These are phyloP conservation scores for Nemania serpens DNA, from an alignment of 2,329 filamentous ascomycete genomes.

Conservation along the genomic window DNA sequence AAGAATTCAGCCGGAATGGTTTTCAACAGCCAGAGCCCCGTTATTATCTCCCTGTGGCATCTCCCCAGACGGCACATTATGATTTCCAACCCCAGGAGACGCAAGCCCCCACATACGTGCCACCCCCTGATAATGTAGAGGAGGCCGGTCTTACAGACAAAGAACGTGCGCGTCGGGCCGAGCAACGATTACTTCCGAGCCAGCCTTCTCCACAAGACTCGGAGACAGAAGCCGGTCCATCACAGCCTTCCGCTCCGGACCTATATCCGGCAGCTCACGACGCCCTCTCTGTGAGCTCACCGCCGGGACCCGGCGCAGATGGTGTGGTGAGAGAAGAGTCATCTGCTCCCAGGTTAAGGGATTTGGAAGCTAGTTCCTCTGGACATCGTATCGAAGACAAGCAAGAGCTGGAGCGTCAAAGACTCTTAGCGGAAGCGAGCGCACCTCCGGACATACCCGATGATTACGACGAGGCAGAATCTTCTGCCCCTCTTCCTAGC, in stretches of 20 bases:
- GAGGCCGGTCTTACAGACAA: constrained; percentile 78
- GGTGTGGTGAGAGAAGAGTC: constrained; percentile 34
- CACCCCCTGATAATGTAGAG: constrained; percentile 62
- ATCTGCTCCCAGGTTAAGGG: constrained; percentile 53
- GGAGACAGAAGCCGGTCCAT: constrained; percentile 47
- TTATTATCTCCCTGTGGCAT: constrained; percentile 36
- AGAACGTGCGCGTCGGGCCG: constrained; percentile 75
- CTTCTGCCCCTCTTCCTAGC: constrained; percentile 27
- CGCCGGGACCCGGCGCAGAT: neutral
- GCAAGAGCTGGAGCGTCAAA: constrained; percentile 65
- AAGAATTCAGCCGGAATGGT: constrained; percentile 27
- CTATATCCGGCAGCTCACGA: neutral
- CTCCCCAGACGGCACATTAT: constrained; percentile 43
- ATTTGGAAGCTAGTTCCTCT: constrained; percentile 42
- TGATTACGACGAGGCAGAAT: constrained; percentile 29
- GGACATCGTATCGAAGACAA: constrained; percentile 65
- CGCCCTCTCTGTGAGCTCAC: neutral
- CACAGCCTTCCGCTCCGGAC: constrained; percentile 41
- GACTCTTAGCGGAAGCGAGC: constrained; percentile 57
- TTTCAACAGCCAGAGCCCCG: constrained; percentile 31
- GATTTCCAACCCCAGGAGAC: constrained; percentile 39
- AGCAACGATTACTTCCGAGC: constrained; percentile 80
- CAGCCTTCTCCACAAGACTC: constrained; percentile 60
- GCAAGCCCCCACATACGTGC: constrained; percentile 56
- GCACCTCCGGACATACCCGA: constrained; percentile 49